Evolutionary conservation across 768 basidiomycete genomes (phyloP).

Genomic region (Rhodotorula taiwanensis): DNA sequence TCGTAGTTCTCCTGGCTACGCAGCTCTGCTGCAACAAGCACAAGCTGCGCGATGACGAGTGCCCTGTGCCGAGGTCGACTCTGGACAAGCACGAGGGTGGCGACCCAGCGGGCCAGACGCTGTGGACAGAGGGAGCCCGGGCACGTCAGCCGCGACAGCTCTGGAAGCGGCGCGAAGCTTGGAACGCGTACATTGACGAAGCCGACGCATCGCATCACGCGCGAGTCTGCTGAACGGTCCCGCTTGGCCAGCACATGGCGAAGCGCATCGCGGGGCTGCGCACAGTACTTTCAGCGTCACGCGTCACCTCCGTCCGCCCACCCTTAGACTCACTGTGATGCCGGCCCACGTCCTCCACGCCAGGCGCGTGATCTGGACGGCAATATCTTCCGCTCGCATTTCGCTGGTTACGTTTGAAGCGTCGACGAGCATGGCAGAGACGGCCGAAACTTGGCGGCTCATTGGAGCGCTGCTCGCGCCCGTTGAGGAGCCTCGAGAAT

Average conservation of each 20-base stretch:
- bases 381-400: constrained; percentile 30
- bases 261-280: constrained; percentile 40
- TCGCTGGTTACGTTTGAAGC: constrained; percentile 31
- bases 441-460: no score
- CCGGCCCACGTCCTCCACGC: constrained; percentile 38
- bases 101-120: constrained; percentile 57
- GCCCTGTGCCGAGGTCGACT: constrained; percentile 68
- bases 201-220: constrained; percentile 34
- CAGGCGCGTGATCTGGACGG: constrained; percentile 38
- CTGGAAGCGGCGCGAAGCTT: not conserved
- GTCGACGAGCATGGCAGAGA: constrained; percentile 16
- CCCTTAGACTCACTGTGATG: constrained; percentile 37
- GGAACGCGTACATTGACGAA: constrained; percentile 36
- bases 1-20: constrained; percentile 86
- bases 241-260: constrained; percentile 40
- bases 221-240: constrained; percentile 32
- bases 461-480: no score
- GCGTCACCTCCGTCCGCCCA: no score
- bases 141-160: not conserved
- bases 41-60: constrained; percentile 78
- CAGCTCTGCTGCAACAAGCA: constrained; percentile 71
- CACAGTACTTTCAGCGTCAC: no score
- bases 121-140: not conserved
- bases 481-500: no score
- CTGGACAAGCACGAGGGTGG: constrained; percentile 81